Evolutionary conservation across 129 eudicot species (phyloP).

Genomic region (Kitagawia praeruptora): DNA sequence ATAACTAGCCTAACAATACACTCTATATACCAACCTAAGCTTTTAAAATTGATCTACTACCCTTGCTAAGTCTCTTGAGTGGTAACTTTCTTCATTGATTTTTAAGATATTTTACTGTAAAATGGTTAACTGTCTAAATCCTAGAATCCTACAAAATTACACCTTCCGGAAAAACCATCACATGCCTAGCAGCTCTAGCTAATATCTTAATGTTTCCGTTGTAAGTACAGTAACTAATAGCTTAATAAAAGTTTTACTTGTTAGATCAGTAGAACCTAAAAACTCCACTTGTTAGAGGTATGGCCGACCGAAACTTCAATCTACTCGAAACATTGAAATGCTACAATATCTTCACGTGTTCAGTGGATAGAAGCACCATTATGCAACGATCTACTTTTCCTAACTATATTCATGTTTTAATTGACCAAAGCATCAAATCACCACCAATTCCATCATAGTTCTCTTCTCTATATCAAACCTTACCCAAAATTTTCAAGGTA

Average conservation of each 20-base stretch:
- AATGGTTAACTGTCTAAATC: not conserved
- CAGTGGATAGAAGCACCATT: not conserved
- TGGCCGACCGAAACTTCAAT: not conserved
- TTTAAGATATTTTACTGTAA: not conserved
- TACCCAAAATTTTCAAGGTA: not conserved
- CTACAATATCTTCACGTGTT: not conserved
- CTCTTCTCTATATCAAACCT: not conserved
- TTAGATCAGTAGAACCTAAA: not conserved
- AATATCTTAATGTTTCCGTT: not conserved
- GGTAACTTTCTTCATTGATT: not conserved
- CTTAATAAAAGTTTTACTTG: not conserved
- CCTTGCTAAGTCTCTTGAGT: not conserved
- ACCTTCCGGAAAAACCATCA: not conserved
- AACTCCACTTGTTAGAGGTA: not conserved
- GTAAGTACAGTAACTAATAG: not conserved
- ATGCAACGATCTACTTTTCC: not conserved
- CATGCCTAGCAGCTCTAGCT: not conserved
- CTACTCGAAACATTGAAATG: not conserved
- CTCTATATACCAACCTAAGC: not conserved
- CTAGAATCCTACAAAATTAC: not conserved
- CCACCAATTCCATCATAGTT: slow-evolving; percentile 1
- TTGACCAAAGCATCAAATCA: not conserved
- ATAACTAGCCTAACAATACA: not conserved
- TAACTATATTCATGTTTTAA: not conserved
- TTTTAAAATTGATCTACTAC: not conserved